A percentile compares a stretch with the other conserved stretches of the same genome.
Conservation (phyloP, 257 asterid genomes). For the Hygrophila difformis region DNA sequence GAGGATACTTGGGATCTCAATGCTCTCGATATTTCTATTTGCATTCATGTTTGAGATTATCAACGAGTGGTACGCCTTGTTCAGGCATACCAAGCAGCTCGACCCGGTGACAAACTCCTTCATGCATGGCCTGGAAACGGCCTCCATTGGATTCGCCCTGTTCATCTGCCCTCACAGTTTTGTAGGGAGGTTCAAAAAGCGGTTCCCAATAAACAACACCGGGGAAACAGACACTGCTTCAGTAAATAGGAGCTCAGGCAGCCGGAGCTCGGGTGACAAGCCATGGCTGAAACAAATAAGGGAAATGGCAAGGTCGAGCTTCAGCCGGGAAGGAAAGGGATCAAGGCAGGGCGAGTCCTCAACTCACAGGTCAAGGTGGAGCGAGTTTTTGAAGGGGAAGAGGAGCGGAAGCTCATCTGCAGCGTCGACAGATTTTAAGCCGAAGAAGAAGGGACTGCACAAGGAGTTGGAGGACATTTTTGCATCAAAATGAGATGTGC, state of each 20-base stretch:
- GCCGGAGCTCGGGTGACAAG: conserved; percentile 55
- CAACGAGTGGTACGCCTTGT: conserved; percentile 55
- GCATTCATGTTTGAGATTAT: conserved; percentile 39
- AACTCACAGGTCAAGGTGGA: conserved; percentile 49
- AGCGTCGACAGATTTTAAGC: conserved; percentile 40
- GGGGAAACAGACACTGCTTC: conserved; percentile 30
- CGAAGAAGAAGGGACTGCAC: conserved; percentile 56
- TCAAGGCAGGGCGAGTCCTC: conserved; percentile 46
- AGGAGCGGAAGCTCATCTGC: conserved; percentile 72
- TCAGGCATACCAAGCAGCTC: conserved; percentile 47
- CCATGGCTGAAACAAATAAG: conserved; percentile 73
- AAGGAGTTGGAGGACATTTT: conserved; percentile 84
- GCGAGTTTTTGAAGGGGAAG: conserved; percentile 52
- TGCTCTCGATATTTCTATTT: conserved; percentile 46
- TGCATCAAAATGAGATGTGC: conserved; percentile 46
- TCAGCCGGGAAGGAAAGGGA: conserved; percentile 43
- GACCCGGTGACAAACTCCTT: conserved; percentile 51
- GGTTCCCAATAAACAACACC: conserved; percentile 31
- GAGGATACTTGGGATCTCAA: conserved; percentile 45
- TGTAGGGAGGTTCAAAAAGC: conserved; percentile 29
- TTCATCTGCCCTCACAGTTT: conserved; percentile 39
- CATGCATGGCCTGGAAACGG: conserved; percentile 47
- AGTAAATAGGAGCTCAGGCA: conserved; percentile 28
- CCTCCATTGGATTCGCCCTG: conserved; percentile 46
- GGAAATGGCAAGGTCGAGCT: conserved; percentile 70